Evolutionary conservation across 2,329 filamentous ascomycete species (phyloP), one percentile per base, ranked within the genome.

Genomic region (Colletotrichum tropicicola): DNA sequence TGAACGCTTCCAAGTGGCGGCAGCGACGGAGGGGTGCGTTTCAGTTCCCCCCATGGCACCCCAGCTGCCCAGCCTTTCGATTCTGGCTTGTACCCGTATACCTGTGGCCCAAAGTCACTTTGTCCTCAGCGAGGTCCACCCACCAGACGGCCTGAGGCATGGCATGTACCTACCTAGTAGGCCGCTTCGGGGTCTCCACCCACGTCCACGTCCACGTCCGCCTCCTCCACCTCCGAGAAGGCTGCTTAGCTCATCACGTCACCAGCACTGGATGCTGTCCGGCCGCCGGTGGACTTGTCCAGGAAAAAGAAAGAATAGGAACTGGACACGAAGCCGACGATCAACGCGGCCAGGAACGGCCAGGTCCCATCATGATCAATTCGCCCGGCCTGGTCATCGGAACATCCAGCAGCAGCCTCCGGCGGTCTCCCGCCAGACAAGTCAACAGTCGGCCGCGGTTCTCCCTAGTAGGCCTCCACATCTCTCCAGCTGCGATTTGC

Each of bases 11-110:
- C 23, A 12, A 13, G 21, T 53, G 32, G 39, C 62, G 28, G 41
- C 39, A 27, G 49, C n/a, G 61, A 39, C 32, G 45, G 65, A 65
- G 51, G 57, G 65, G 56, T 59, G 58, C 39, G 60, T 66, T 66
- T 66, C 60, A 66, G 47, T 54, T 21, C 48, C 28, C 44, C 39
- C n/a, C n/a, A 41, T 15, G 49, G 23, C 23, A 43, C 28, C 51
- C 59, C 32, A 28, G 59, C 32, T 37, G 27, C 32, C 25, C 28
- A 58, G 39, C 58, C 41, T 52, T 39, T 17, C 15, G 25, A 48
- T 53, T 47, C 39, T 53, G 19, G 23, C 55, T 35, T 32, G 60
- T 64, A 64, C 60, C 48, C 9, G 32, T 25, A 60, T 48, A 64
- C 60, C 25, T 55, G 23, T 13, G 15, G 37, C 37, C n/a, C 8